A percentile compares a stretch with the other conserved stretches of the same genome.
These are phyloP conservation scores for Stemphylium lycopersici DNA, from an alignment of 2,329 filamentous ascomycete species.

Conservation along the genomic window DNA sequence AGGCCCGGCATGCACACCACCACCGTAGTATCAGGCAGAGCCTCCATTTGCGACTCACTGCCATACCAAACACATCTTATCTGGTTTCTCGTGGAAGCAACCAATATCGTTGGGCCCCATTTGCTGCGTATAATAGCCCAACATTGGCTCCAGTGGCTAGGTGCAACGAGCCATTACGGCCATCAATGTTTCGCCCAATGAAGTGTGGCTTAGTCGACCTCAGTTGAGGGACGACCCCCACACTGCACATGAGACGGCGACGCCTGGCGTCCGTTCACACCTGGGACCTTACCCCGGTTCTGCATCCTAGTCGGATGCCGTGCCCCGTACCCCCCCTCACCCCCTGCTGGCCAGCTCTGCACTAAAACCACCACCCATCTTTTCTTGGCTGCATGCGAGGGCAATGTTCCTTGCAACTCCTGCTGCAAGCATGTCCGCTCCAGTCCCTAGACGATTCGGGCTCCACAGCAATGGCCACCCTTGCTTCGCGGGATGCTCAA, in stretches of 20 bases:
- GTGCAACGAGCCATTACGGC: constrained; percentile 11
- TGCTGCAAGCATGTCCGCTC: constrained; percentile 43
- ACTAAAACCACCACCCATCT: constrained; percentile 43
- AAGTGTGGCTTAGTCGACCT: constrained; percentile 32
- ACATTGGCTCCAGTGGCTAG: constrained; percentile 15
- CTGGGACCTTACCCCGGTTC: constrained; percentile 32
- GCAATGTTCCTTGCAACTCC: constrained; percentile 39
- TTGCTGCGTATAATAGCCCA: not conserved
- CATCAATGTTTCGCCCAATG: constrained; percentile 28
- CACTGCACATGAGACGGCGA: constrained; percentile 42
- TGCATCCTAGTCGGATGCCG: constrained; percentile 37
- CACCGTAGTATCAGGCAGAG: not conserved
- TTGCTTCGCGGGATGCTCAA: constrained; percentile 40
- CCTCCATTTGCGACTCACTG: not conserved
- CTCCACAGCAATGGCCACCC: constrained; percentile 45
- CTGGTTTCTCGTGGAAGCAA: not conserved
- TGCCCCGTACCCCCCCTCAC: constrained; percentile 30
- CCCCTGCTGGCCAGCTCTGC: constrained; percentile 33
- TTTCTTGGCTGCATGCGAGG: constrained; percentile 44
- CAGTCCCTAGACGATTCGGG: constrained; percentile 35
- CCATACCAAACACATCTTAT: not conserved
- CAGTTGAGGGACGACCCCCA: constrained; percentile 34
- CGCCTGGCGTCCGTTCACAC: constrained; percentile 40
- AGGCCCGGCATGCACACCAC: not conserved
- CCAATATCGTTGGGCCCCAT: not conserved